Base-by-base conservation (phyloP, 306 rosid genomes). In the Dalbergia cultrata region DNA sequence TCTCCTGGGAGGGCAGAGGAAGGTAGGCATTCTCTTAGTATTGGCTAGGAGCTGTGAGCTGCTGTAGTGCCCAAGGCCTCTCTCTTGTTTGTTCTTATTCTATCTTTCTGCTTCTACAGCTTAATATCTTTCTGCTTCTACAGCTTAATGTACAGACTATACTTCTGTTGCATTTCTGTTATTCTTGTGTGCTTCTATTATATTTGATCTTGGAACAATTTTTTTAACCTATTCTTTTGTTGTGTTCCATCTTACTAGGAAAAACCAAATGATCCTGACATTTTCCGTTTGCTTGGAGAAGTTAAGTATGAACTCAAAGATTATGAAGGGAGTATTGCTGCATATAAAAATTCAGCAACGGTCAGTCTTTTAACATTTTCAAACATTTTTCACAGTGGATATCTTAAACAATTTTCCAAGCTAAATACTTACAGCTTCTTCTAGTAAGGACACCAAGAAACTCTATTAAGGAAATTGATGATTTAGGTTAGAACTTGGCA, bases 251-350 rank as follows among this genome's bases (percentile, higher is more conserved):
- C 94, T 93, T 59, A 64, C 33, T 66, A 95, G 97, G 97, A 81
- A 87, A 92, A 86, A 84, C 88, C 92, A 64, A 86, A 68, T 80
- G 97, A 95, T 76, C 91, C 95, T 44, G 95, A 92, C 67, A 90
- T 90, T 83, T 93, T 86, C 41, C 97, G 92, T 80, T 89, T 95
- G 91, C 99, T 95, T 81, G 99, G 97, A 69, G 99, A 93, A 79
- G 94, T 93, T 31, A 91, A 90, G 84, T 91, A 86, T 70, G 90
- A 88, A 43, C 90, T 91, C 71, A 93, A 88, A 75, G 99, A 95
- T 76, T 95, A 86, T 80, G 92, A 85, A 47, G 97, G 92, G 87
- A 95, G 99, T 81, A 80, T 89, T 73, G 82, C 87, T 76, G 97
- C 99, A 34, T 95, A 90, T 78, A 90, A 85, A 90, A 87, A 44